Percentiles rank a stretch among this genome's conserved stretches.
Conservation (phyloP, 163 green algal genomes). For the Botryococcus braunii region DNA sequence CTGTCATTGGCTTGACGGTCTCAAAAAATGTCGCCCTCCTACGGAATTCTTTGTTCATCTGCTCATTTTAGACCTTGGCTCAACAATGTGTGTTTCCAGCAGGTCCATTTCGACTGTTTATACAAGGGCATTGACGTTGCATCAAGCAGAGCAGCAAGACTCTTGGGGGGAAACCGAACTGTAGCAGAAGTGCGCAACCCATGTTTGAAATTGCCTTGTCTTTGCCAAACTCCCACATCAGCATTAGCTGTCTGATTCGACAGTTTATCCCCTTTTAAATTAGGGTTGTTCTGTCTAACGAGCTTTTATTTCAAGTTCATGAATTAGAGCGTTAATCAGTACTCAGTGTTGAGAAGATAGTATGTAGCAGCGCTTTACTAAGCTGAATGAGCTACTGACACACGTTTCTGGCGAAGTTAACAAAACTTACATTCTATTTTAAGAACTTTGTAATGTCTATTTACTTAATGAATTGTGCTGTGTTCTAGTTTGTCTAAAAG, state of each 20-base stretch:
- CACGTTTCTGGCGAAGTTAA: too few relatives aligned
- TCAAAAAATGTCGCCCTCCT: background rate
- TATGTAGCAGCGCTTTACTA: too few relatives aligned
- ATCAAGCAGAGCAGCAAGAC: constrained; percentile 57
- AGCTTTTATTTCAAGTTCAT: too few relatives aligned
- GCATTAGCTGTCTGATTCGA: background rate
- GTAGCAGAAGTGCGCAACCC: constrained; percentile 59
- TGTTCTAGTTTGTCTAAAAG: too few relatives aligned
- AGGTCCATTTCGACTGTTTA: constrained; percentile 78
- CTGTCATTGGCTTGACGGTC: background rate
- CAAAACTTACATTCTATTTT: too few relatives aligned
- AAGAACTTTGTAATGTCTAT: too few relatives aligned
- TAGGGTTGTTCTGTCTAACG: too few relatives aligned
- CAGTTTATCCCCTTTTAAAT: background rate
- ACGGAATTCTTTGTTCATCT: background rate
- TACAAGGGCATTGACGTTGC: constrained; percentile 74
- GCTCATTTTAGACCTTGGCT: background rate
- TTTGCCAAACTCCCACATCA: background rate
- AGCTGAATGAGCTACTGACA: too few relatives aligned
- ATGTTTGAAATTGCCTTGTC: background rate
- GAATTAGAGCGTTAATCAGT: too few relatives aligned
- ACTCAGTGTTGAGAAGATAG: too few relatives aligned
- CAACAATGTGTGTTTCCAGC: constrained; percentile 1
- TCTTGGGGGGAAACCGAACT: constrained; percentile 76
- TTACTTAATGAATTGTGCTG: too few relatives aligned